Conservation (phyloP, 495 filamentous ascomycete genomes). For the Penicillium herquei region DNA sequence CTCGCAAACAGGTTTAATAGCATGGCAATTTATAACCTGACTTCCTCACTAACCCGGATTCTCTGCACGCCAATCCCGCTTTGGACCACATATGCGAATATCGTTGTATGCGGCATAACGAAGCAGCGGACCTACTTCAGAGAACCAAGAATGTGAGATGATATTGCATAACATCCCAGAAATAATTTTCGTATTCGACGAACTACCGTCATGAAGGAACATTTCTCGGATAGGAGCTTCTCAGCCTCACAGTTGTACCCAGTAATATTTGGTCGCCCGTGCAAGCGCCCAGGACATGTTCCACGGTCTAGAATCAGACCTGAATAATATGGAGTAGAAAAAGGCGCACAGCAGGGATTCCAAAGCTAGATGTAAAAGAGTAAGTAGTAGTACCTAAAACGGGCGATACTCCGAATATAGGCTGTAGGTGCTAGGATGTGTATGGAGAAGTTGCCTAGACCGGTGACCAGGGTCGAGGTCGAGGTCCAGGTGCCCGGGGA, state of each 20-base stretch:
- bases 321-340: not conserved
- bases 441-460: not conserved
- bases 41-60: not conserved
- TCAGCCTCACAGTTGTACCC: not conserved
- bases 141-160: not conserved
- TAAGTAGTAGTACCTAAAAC: too few species aligned
- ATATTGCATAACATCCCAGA: not conserved
- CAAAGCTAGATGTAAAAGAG: too few species aligned
- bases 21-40: not conserved
- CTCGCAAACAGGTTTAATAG: not conserved
- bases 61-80: not conserved
- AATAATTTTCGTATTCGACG: not conserved
- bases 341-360: too few species aligned
- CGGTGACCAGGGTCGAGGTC: not conserved
- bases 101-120: not conserved
- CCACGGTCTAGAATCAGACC: not conserved
- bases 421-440: too few species aligned
- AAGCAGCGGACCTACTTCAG: not conserved
- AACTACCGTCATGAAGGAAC: not conserved
- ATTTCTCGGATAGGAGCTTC: too few species aligned
- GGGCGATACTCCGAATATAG: too few species aligned
- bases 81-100: not conserved
- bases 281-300: not conserved
- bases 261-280: not conserved
- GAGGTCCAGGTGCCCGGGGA: too few species aligned